Evolutionary conservation across 2,329 filamentous ascomycete species (phyloP).

Genomic region (Simplicillium aogashimaense): DNA sequence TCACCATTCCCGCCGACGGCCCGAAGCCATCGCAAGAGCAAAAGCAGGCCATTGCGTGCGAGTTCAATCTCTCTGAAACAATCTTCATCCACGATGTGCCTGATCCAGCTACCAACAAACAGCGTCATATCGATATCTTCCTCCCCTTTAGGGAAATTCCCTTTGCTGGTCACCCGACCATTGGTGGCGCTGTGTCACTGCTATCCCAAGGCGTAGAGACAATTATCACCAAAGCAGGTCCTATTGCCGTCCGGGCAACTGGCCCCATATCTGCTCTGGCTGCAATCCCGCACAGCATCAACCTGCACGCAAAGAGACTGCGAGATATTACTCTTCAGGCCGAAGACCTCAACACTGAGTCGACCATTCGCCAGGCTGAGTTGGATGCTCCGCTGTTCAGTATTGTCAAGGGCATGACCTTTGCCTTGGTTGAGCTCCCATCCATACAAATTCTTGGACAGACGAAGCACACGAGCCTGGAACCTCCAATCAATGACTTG

Average conservation of each 20-base stretch:
- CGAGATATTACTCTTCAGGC: constrained; percentile 16
- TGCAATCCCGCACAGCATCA: constrained; percentile 57
- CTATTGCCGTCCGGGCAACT: constrained; percentile 33
- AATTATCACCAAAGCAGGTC: constrained; percentile 46
- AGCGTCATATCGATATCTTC: constrained; percentile 48
- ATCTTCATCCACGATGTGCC: constrained; percentile 46
- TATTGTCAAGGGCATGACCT: constrained; percentile 67
- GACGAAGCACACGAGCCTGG: constrained; percentile 20
- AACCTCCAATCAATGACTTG: constrained; percentile 22
- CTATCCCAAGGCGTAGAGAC: constrained; percentile 26
- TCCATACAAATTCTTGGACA: constrained; percentile 46
- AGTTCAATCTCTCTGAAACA: constrained; percentile 57
- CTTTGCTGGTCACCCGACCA: constrained; percentile 53
- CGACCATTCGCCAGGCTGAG: constrained; percentile 23
- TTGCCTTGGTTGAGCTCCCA: constrained; percentile 54
- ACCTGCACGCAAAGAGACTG: constrained; percentile 41
- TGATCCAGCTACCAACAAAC: constrained; percentile 17
- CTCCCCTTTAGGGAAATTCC: constrained; percentile 42
- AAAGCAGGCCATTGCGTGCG: constrained; percentile 49
- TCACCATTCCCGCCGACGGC: constrained; percentile 35
- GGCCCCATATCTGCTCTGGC: constrained; percentile 43
- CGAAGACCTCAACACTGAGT: constrained; percentile 17
- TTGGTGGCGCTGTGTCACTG: constrained; percentile 44
- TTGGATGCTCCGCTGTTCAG: constrained; percentile 40
- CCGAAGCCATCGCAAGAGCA: constrained; percentile 34